Evolutionary conservation across 192 early-diverging fungal species (phyloP).

Genomic region (Coemansia javaensis): DNA sequence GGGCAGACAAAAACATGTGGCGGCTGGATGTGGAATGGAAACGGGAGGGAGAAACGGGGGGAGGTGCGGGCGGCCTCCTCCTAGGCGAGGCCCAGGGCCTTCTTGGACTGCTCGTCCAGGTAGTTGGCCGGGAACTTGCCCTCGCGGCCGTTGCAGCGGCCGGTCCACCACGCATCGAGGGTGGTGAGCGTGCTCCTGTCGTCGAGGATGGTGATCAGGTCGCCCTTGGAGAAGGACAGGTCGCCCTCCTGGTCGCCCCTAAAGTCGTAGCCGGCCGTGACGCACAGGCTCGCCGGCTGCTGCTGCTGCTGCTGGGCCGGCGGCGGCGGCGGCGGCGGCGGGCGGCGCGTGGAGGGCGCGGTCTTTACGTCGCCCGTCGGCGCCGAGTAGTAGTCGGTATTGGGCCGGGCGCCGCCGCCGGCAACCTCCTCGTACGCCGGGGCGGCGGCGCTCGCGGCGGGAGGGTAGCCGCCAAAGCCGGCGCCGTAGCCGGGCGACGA

Average conservation of each 20-base stretch:
- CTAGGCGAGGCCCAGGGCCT: background rate
- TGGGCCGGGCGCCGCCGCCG: background rate
- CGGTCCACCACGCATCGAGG: conserved; percentile 75
- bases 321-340: conserved; percentile 50
- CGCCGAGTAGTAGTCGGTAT: conserved; percentile 17
- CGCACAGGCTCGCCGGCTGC: conserved; percentile 36
- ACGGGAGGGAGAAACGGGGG: too few species aligned
- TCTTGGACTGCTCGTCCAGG: conserved; percentile 29
- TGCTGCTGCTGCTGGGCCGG: conserved; percentile 14
- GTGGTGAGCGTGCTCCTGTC: conserved; percentile 54
- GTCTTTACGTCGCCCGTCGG: conserved; percentile 19
- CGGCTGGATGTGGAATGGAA: too few species aligned
- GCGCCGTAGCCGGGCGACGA: conserved; percentile 11
- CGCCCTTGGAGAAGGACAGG: conserved; percentile 78
- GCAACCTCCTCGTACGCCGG: conserved; percentile 4
- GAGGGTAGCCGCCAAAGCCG: background rate
- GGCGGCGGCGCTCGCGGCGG: background rate
- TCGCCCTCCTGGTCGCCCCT: conserved; percentile 73
- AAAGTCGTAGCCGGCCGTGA: conserved; percentile 83
- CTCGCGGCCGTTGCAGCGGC: conserved; percentile 56
- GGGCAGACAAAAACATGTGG: too few species aligned
- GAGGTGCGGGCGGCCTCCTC: too few species aligned
- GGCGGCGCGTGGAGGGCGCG: background rate
- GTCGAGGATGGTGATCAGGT: conserved; percentile 71
- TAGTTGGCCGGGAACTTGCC: conserved; percentile 82